Evolutionary conservation across 768 basidiomycete genomes (phyloP), one percentile per base, ranked within the genome.

Genomic region (Wakefieldia striispora): DNA sequence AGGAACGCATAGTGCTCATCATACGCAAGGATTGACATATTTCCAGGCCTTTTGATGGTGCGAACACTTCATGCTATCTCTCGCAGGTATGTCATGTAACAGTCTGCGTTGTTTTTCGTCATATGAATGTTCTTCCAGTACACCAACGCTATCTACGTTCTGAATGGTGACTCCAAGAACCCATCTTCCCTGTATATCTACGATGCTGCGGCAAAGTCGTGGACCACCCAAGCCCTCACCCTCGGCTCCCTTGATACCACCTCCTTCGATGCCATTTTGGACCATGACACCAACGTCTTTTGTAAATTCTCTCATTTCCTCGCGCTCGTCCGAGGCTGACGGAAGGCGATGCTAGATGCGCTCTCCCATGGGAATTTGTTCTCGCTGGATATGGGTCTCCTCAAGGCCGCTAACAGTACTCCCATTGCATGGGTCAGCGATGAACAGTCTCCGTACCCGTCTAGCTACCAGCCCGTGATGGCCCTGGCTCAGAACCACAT

Each of bases 211-310:
- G 77, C 74, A 20, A 81, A 82, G 53, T 76, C 85, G 1, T 95
- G 94, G 94, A 80, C 87, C 3, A 86, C 78, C 3, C 94, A 97
- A 63, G 56, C 73, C 2, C 77, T 78, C 19, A 77, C 71, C 6
- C 58, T 76, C 1, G 77, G 76, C 31, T 67, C 67, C 45, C 84
- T 87, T 57, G 83, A 93, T 64, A 77, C 82, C 4, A 66, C 75
- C 2, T 78, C 80, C 17, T 86, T 84, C 59, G 76, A 73, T 23
- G 80, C 88, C 23, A 83, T 95, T 53, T 78, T 97, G 29, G 94
- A 97, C 70, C 94, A 95, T 56, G 94, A 97, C 67, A 97, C 94
- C 43, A 94, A 95, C 54, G 82, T 86, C 51, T 86, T 97, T 71
- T 94, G 86, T 88, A 66, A 43, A 55, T 41, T 1, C 24, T 10